Evolutionary conservation across 352 stramenopile genomes (phyloP).

Genomic region (Phytophthora tentaculata): DNA sequence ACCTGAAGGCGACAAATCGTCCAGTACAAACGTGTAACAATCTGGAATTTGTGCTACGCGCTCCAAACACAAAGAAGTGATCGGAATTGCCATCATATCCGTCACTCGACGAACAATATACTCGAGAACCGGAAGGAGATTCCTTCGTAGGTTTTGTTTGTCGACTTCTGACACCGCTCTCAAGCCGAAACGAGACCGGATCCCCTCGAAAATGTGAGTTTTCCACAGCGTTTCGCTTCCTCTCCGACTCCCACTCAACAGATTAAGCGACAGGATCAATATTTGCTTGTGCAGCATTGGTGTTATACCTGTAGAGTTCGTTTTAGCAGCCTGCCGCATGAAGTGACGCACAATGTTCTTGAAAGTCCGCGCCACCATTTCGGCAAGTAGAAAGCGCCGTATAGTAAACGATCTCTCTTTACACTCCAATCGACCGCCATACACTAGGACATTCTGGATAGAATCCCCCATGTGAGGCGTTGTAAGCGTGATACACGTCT

Average conservation of each 20-base stretch:
- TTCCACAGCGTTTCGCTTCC: constrained; percentile 80
- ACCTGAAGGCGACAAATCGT: constrained; percentile 57
- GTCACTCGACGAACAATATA: constrained; percentile 60
- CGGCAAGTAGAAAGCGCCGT: constrained; percentile 70
- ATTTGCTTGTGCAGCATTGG: constrained; percentile 55
- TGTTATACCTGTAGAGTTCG: constrained; percentile 48
- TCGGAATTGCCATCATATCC: constrained; percentile 64
- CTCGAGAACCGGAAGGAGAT: constrained; percentile 51
- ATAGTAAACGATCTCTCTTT: constrained; percentile 57
- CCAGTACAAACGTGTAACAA: constrained; percentile 76
- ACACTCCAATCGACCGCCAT: constrained; percentile 69
- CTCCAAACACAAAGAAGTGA: constrained; percentile 49
- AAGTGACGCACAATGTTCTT: constrained; percentile 89
- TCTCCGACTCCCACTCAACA: constrained; percentile 62
- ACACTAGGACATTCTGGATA: constrained; percentile 76
- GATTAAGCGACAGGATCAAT: constrained; percentile 65
- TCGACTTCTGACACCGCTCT: constrained; percentile 78
- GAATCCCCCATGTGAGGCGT: constrained; percentile 64
- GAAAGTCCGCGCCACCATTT: constrained; percentile 89
- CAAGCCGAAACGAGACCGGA: constrained; percentile 75
- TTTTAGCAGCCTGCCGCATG: constrained; percentile 52
- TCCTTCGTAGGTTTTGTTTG: constrained; percentile 71
- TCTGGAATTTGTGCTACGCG: constrained; percentile 58
- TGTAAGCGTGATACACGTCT: constrained; percentile 67
- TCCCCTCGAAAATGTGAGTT: constrained; percentile 73